A percentile compares a stretch with the other conserved stretches of the same genome.
These are phyloP conservation scores for Camellia lanceoleosa DNA, from an alignment of 148 eudicot species.

Conservation along the genomic window DNA sequence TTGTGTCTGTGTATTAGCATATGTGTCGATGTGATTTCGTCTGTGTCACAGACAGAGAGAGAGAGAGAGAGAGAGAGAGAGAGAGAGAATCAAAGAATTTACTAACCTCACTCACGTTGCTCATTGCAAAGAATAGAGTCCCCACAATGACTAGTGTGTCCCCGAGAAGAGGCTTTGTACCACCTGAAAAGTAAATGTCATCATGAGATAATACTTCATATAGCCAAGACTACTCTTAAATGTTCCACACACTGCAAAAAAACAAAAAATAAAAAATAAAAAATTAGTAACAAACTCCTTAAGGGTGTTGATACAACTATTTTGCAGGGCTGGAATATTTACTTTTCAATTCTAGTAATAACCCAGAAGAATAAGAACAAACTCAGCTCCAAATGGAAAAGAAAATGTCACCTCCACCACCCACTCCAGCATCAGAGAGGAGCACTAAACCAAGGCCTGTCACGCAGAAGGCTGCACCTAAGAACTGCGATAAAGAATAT, in stretches of 20 bases:
- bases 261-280: no score
- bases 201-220: no score
- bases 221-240: no score
- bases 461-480: slow-evolving; percentile 64
- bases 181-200: slow-evolving; percentile 42
- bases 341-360: background rate
- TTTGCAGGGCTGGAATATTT: no score
- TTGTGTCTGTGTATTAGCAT: no score
- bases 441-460: slow-evolving; percentile 67
- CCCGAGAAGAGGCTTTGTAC: slow-evolving; percentile 74
- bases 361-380: background rate
- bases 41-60: background rate
- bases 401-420: slow-evolving; percentile 57
- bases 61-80: slow-evolving; percentile 5
- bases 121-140: slow-evolving; percentile 62
- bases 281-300: no score
- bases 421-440: slow-evolving; percentile 66
- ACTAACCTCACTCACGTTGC: slow-evolving; percentile 81
- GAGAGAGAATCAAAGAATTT: background rate
- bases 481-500: slow-evolving; percentile 64
- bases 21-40: no score
- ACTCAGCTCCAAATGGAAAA: background rate
- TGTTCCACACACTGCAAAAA: no score
- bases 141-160: slow-evolving; percentile 67
- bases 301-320: no score